These are phyloP conservation scores for Choiromyces venosus DNA, from an alignment of 495 filamentous ascomycete genomes.

Conservation along the genomic window DNA sequence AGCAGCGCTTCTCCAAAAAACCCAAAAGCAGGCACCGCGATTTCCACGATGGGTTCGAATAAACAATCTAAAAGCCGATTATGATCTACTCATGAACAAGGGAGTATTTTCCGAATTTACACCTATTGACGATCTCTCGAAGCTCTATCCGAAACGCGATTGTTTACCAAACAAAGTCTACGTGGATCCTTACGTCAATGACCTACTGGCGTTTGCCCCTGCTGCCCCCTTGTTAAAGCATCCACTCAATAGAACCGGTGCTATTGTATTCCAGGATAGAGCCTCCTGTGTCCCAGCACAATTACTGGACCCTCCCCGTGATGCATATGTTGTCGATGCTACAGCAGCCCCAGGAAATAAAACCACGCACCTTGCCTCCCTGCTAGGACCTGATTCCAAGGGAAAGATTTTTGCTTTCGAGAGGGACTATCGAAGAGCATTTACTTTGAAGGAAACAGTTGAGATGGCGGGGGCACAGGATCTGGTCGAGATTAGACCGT, in stretches of 20 bases:
- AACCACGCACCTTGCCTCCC: slow-evolving; percentile 83
- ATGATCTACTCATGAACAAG: slow-evolving; percentile 17
- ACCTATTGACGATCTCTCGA: slow-evolving; percentile 13
- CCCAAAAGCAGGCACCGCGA: slow-evolving; percentile 19
- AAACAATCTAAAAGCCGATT: slow-evolving; percentile 61
- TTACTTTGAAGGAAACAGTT: slow-evolving; percentile 77
- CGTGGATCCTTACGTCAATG: slow-evolving; percentile 71
- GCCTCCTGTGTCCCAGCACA: slow-evolving; percentile 94
- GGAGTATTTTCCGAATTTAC: slow-evolving; percentile 21
- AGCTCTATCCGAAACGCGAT: slow-evolving; percentile 9
- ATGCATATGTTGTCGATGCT: slow-evolving; percentile 76
- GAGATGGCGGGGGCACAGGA: slow-evolving; percentile 61
- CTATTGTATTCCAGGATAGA: slow-evolving; percentile 89
- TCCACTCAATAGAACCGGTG: slow-evolving; percentile 64
- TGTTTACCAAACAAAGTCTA: slow-evolving; percentile 45
- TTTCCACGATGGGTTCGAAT: slow-evolving; percentile 86
- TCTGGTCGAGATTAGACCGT: slow-evolving; percentile 59
- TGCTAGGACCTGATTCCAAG: slow-evolving; percentile 45
- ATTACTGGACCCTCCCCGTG: slow-evolving; percentile 58
- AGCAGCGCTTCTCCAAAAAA: slow-evolving; percentile 53
- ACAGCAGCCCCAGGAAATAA: slow-evolving; percentile 96
- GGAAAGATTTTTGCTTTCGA: slow-evolving; percentile 63
- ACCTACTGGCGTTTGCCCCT: slow-evolving; percentile 72
- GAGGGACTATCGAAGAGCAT: slow-evolving; percentile 59
- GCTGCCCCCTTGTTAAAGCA: slow-evolving; percentile 60